A percentile compares a stretch with the other conserved stretches of the same genome.
phyloP scores from a whole-genome alignment of 306 rosid genomes.

The Sesbania bispinosa region DNA sequence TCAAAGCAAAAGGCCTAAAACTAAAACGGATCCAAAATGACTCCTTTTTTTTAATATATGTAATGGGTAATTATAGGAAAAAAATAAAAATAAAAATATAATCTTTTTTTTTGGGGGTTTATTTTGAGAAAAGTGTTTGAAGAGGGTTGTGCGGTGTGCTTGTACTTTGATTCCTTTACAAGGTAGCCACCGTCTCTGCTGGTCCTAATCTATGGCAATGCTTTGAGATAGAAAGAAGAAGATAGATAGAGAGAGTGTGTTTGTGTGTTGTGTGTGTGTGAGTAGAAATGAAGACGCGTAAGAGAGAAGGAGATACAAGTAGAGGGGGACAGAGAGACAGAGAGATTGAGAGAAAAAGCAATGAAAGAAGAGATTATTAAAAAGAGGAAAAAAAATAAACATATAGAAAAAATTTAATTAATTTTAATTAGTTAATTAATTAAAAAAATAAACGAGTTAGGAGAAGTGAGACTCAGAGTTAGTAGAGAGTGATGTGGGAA shows the following conservation, averaged over 20 bases:
- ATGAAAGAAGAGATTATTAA: constrained; percentile 23
- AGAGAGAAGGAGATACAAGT: constrained; percentile 56
- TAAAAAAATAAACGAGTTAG: background rate
- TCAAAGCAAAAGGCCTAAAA: constrained; percentile 30
- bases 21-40: constrained; percentile 25
- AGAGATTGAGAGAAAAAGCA: constrained; percentile 33
- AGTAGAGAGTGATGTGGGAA: constrained; percentile 32
- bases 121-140: background rate
- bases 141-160: background rate
- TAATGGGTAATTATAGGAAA: constrained; percentile 4
- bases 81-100: background rate
- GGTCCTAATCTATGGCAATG: constrained; percentile 44
- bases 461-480: background rate
- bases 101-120: background rate
- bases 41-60: background rate
- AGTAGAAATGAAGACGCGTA: constrained; percentile 66
- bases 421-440: background rate
- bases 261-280: background rate
- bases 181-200: constrained; percentile 44
- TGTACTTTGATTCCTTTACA: constrained; percentile 34
- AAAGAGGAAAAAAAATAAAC: background rate
- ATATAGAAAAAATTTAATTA: background rate
- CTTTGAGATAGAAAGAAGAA: constrained; percentile 23
- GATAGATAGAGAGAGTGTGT: constrained; percentile 1
- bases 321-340: constrained; percentile 18